These are phyloP conservation scores for Vachellia collinsii DNA, from an alignment of 306 rosid species.

Conservation along the genomic window DNA sequence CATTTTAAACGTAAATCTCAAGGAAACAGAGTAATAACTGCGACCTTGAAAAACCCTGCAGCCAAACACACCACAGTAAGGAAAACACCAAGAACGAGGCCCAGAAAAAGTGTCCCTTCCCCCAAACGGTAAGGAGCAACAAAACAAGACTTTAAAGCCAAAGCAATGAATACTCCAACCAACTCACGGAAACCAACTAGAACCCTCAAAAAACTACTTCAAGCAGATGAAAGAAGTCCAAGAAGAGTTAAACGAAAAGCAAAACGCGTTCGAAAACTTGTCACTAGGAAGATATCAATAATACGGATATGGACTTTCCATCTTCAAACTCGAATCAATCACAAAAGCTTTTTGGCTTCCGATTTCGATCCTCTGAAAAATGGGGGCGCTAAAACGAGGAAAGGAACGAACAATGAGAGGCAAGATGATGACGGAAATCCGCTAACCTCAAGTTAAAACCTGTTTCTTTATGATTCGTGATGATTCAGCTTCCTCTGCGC, in stretches of 20 bases:
- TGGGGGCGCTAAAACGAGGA: background rate
- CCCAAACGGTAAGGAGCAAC: slow-evolving; percentile 17
- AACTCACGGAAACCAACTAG: background rate
- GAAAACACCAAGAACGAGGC: background rate
- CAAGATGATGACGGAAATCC: too few relatives aligned
- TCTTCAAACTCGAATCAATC: too few relatives aligned
- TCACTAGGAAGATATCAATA: too few relatives aligned
- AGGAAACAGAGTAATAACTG: slow-evolving; percentile 40
- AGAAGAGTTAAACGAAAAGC: slow-evolving; percentile 19
- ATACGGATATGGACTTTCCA: slow-evolving; percentile 17
- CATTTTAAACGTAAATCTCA: slow-evolving; percentile 48
- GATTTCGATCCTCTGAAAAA: slow-evolving; percentile 9
- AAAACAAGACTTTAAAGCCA: background rate
- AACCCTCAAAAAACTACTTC: background rate
- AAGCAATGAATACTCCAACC: background rate
- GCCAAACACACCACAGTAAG: slow-evolving; percentile 13
- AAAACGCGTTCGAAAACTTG: background rate
- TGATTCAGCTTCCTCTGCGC: too few relatives aligned
- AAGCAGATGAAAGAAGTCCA: background rate
- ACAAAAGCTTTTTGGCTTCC: background rate
- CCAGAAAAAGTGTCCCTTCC: background rate
- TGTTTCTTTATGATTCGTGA: too few relatives aligned
- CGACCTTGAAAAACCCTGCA: slow-evolving; percentile 37
- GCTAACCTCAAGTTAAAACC: too few relatives aligned
- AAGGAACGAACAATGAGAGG: background rate